Conservation (phyloP, 164 flowering plant species). For the Macadamia integrifolia region DNA sequence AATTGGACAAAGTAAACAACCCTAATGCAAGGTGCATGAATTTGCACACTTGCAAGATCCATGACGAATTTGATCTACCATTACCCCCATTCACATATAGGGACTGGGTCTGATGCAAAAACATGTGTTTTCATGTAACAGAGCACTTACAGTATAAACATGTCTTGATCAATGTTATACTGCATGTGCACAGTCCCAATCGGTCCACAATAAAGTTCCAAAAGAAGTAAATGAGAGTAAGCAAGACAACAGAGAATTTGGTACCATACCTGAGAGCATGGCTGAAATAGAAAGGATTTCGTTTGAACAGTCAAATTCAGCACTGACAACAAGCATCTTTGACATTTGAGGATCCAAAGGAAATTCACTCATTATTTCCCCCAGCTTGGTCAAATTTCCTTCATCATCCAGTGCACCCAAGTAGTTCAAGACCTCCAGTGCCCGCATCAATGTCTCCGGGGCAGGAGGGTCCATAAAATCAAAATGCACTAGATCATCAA, state of each 20-base stretch:
- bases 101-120: neutral
- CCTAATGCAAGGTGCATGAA: slow-evolving; percentile 24
- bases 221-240: neutral
- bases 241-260: neutral
- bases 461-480: slow-evolving; percentile 99
- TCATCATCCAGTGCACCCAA: slow-evolving; percentile 96
- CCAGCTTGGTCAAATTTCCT: slow-evolving; percentile 84
- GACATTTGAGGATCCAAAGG: slow-evolving; percentile 97
- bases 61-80: neutral
- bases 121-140: neutral
- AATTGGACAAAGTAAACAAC: slow-evolving; percentile 29
- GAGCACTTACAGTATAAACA: neutral
- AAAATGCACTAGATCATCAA: slow-evolving; percentile 93
- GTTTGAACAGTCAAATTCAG: slow-evolving; percentile 88
- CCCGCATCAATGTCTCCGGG: slow-evolving; percentile 93
- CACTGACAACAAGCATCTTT: slow-evolving; percentile 95
- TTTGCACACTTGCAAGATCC: slow-evolving; percentile 11
- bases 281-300: slow-evolving; percentile 88
- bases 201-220: neutral
- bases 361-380: slow-evolving; percentile 92
- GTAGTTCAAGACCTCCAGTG: slow-evolving; percentile 82
- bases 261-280: slow-evolving; percentile 79
- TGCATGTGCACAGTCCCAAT: neutral
- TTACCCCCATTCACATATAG: neutral
- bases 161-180: neutral